These are phyloP conservation scores for Pachyrhizus erosus DNA, from an alignment of 306 rosid genomes.

Conservation along the genomic window DNA sequence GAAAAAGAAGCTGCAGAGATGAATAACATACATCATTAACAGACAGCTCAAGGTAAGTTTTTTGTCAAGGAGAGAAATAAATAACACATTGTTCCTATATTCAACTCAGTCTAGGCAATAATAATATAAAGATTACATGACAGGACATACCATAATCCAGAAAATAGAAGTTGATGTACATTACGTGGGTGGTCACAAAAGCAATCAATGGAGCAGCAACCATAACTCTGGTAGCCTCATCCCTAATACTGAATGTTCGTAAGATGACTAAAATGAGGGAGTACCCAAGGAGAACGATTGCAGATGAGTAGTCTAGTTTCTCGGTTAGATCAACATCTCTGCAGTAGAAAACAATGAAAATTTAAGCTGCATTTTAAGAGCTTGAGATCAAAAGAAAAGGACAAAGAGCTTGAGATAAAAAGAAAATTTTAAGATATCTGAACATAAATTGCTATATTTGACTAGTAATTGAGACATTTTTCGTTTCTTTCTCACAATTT, in stretches of 20 bases:
- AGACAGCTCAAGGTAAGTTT: not conserved
- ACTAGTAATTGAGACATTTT: not conserved
- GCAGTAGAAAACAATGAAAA: slow-evolving; percentile 42
- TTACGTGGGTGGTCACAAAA: slow-evolving; percentile 70
- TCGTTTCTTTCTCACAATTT: no score
- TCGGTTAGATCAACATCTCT: slow-evolving; percentile 83
- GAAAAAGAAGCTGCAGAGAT: not conserved
- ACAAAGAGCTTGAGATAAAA: not conserved
- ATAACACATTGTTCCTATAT: not conserved
- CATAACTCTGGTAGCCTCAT: slow-evolving; percentile 79
- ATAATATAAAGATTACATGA: slow-evolving; percentile 18
- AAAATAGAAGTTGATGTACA: slow-evolving; percentile 71
- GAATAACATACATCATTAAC: slow-evolving; percentile 17
- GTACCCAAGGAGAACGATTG: slow-evolving; percentile 77
- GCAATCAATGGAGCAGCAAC: slow-evolving; percentile 80
- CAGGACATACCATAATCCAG: slow-evolving; percentile 73
- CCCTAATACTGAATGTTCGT: slow-evolving; percentile 65
- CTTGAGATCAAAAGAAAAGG: not conserved
- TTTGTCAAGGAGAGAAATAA: not conserved
- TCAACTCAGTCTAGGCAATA: not conserved
- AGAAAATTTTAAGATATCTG: not conserved
- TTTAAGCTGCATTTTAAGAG: no score
- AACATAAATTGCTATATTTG: slow-evolving; percentile 5
- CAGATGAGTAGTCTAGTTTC: slow-evolving; percentile 84
- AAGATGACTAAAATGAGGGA: slow-evolving; percentile 74